Evolutionary conservation across 805 yeast genomes (phyloP).

Genomic region (Jamesozyma lodderae): DNA sequence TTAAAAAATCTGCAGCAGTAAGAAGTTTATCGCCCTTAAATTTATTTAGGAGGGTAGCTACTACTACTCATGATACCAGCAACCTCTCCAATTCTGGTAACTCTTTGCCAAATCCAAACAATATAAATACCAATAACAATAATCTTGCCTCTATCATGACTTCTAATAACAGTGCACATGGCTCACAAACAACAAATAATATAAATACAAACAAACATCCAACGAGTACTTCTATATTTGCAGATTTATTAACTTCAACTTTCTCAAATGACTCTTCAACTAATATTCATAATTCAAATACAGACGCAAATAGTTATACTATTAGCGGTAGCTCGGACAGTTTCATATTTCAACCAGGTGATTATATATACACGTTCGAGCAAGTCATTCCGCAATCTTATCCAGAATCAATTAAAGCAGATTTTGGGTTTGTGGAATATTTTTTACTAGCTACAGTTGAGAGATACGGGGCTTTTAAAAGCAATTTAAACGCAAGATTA

Average conservation of each 20-base stretch:
- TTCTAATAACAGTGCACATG: background rate
- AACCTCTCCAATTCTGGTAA: no score
- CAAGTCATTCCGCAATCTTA: constrained; percentile 71
- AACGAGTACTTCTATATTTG: constrained; percentile 18
- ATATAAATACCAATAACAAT: background rate
- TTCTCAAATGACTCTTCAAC: constrained; percentile 6
- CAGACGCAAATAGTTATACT: background rate
- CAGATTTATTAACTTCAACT: constrained; percentile 19
- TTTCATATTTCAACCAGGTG: constrained; percentile 70
- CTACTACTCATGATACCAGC: constrained; percentile 11
- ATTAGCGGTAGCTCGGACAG: constrained; percentile 6
- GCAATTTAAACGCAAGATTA: constrained; percentile 54
- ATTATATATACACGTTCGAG: constrained; percentile 86
- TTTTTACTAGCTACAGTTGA: constrained; percentile 58
- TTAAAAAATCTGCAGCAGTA: constrained; percentile 4
- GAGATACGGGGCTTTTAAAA: constrained; percentile 78
- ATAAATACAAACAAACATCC: constrained; percentile 1
- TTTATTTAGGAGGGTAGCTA: constrained; percentile 21
- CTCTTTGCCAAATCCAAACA: background rate
- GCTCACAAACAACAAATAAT: background rate
- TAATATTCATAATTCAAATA: background rate
- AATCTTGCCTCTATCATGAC: background rate
- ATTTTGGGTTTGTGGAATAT: constrained; percentile 76
- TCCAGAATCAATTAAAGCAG: constrained; percentile 71
- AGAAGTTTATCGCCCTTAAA: constrained; percentile 26